Percentiles rank a stretch among this genome's conserved stretches.
These are phyloP conservation scores for Moesziomyces parantarcticus DNA, from an alignment of 1,284 basidiomycete species.

Conservation along the genomic window DNA sequence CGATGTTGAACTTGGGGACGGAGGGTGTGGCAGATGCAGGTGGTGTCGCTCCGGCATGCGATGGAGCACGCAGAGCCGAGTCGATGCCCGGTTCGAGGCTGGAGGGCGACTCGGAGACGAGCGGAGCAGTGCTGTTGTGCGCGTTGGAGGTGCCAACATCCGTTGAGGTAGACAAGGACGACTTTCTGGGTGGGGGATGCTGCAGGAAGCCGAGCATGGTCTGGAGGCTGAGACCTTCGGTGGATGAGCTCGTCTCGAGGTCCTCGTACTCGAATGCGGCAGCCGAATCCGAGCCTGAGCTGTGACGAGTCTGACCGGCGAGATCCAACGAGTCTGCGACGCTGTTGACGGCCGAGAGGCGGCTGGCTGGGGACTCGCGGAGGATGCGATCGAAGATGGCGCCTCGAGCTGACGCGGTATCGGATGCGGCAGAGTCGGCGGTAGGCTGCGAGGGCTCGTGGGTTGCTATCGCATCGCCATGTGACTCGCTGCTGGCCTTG, in stretches of 20 bases:
- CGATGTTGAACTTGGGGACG: conserved; percentile 29
- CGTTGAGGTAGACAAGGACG: neutral
- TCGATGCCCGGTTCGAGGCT: neutral
- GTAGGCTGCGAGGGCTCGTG: neutral
- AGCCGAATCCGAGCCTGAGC: conserved; percentile 12
- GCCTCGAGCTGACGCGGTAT: neutral
- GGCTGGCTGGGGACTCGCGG: conserved; percentile 7
- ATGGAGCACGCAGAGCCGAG: neutral
- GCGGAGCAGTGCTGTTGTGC: neutral
- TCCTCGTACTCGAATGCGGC: conserved; percentile 34
- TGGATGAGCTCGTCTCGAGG: conserved; percentile 13
- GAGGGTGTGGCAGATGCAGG: conserved; percentile 8
- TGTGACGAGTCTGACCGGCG: conserved; percentile 5
- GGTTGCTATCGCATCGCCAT: neutral
- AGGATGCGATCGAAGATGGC: conserved; percentile 9
- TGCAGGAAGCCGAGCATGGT: conserved; percentile 46
- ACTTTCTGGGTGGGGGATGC: conserved; percentile 16
- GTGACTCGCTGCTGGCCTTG: conserved; percentile 5
- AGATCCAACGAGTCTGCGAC: conserved; percentile 10
- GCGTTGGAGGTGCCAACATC: neutral
- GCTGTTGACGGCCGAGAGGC: conserved; percentile 14
- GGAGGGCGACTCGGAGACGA: neutral
- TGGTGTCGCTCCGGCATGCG: neutral
- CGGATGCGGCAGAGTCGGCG: no score
- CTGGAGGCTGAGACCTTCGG: conserved; percentile 32